These are phyloP conservation scores for Dothiorella sarmentorum DNA, from an alignment of 2,329 filamentous ascomycete species.

Conservation along the genomic window DNA sequence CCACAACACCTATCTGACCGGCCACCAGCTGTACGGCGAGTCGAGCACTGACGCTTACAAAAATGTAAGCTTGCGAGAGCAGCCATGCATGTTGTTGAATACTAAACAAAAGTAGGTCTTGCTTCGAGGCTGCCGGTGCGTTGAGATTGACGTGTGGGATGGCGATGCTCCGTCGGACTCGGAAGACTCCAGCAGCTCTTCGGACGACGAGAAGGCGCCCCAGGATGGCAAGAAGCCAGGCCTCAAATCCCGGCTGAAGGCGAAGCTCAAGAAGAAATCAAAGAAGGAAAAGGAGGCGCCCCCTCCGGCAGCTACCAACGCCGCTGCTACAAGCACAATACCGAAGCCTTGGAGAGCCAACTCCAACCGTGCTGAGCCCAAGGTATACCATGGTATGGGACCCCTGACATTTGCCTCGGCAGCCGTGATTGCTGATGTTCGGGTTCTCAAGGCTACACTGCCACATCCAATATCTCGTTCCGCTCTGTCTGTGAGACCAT, in stretches of 20 bases:
- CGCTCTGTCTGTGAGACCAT: slow-evolving; percentile 81
- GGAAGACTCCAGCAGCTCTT: slow-evolving; percentile 27
- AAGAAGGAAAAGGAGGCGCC: slow-evolving; percentile 23
- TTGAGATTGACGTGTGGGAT: slow-evolving; percentile 95
- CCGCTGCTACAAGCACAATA: slow-evolving; percentile 19
- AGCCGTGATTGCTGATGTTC: neutral
- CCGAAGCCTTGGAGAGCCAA: slow-evolving; percentile 34
- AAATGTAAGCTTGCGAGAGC: slow-evolving; percentile 51
- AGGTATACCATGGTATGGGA: slow-evolving; percentile 68
- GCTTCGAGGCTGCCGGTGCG: slow-evolving; percentile 75
- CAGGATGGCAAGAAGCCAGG: slow-evolving; percentile 23
- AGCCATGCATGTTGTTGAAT: neutral
- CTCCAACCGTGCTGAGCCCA: slow-evolving; percentile 57
- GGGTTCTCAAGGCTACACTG: slow-evolving; percentile 57
- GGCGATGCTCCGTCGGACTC: slow-evolving; percentile 51
- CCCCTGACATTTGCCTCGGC: neutral
- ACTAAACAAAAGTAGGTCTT: slow-evolving; percentile 55
- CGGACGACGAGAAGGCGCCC: slow-evolving; percentile 30
- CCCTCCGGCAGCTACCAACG: neutral
- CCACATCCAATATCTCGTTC: slow-evolving; percentile 83
- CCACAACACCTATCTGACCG: slow-evolving; percentile 89
- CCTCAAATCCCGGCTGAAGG: slow-evolving; percentile 20
- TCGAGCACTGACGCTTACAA: slow-evolving; percentile 76
- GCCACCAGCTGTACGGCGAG: slow-evolving; percentile 77
- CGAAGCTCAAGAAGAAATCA: slow-evolving; percentile 32